phyloP scores from a whole-genome alignment of 306 rosid species.

The Senna siamea region DNA sequence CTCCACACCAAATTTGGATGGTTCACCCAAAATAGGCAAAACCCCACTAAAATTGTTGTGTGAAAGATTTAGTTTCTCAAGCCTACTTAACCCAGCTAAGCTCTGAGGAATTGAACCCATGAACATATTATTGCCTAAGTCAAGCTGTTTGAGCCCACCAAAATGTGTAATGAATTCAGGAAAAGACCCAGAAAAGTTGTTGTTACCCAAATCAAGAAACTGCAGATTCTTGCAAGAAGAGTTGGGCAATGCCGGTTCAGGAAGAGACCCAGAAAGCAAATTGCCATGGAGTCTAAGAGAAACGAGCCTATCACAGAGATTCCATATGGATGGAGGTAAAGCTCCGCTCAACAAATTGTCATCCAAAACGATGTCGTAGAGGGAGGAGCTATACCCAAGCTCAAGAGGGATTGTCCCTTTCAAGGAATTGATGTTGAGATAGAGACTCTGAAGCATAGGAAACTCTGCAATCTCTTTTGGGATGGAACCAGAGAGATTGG shows the following conservation, averaged over 20 bases:
- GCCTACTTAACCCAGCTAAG: conserved; percentile 50
- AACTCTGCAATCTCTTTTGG: conserved; percentile 87
- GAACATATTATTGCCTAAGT: conserved; percentile 70
- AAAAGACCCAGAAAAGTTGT: conserved; percentile 73
- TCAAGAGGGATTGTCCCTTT: conserved; percentile 80
- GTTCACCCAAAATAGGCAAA: conserved; percentile 68
- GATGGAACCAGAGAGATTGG: conserved; percentile 91
- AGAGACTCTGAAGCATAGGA: conserved; percentile 83
- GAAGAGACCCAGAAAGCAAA: conserved; percentile 62
- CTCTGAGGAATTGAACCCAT: conserved; percentile 65
- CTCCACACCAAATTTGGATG: conserved; percentile 77
- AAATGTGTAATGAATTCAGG: conserved; percentile 75
- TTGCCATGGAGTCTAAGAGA: conserved; percentile 70
- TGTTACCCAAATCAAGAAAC: conserved; percentile 75
- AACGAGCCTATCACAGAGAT: conserved; percentile 75
- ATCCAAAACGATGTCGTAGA: conserved; percentile 77
- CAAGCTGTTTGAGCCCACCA: conserved; percentile 74
- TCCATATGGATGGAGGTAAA: conserved; percentile 87
- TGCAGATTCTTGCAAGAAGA: conserved; percentile 72
- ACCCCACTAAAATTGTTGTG: conserved; percentile 91
- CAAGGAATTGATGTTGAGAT: conserved; percentile 75
- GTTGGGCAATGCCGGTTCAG: conserved; percentile 87
- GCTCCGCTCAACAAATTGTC: conserved; percentile 62
- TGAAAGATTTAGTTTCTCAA: conserved; percentile 84
- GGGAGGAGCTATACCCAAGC: conserved; percentile 82